These are phyloP conservation scores for Toxoplasma gondii DNA, from an alignment of 169 alveolate genomes.

Conservation along the genomic window DNA sequence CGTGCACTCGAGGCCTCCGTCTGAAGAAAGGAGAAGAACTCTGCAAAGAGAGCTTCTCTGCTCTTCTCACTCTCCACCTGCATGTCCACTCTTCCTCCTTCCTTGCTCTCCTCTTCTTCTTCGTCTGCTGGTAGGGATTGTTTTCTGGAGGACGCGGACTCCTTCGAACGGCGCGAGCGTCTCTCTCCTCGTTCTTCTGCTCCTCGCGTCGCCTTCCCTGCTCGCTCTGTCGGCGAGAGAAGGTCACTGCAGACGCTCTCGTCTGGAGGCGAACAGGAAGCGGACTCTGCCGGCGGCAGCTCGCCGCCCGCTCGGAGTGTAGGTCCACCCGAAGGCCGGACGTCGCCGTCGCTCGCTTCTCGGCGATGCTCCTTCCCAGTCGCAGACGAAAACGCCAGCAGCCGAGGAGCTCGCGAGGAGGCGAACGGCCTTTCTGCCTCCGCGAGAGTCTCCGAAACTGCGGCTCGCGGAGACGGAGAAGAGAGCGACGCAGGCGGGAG, in stretches of 20 bases:
- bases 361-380: not conserved
- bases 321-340: not conserved
- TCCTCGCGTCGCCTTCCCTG: too few species aligned
- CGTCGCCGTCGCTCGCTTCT: not conserved
- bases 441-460: not conserved
- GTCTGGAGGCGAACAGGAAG: not conserved
- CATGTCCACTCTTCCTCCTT: too few species aligned
- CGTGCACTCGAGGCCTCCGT: not conserved
- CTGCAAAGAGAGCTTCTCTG: not conserved
- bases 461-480: not conserved
- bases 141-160: too few species aligned
- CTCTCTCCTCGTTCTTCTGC: too few species aligned
- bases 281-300: not conserved
- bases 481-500: not conserved
- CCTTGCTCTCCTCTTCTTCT: too few species aligned
- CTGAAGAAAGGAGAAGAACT: not conserved
- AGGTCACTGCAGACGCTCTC: not conserved
- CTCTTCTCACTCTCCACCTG: not conserved
- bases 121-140: too few species aligned
- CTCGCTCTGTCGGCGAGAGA: too few species aligned
- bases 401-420: too few species aligned
- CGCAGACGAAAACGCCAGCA: not conserved
- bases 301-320: not conserved
- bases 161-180: too few species aligned
- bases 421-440: not conserved